Evolutionary conservation across 2,329 filamentous ascomycete genomes (phyloP).

Genomic region (Epicoccum nigrum): DNA sequence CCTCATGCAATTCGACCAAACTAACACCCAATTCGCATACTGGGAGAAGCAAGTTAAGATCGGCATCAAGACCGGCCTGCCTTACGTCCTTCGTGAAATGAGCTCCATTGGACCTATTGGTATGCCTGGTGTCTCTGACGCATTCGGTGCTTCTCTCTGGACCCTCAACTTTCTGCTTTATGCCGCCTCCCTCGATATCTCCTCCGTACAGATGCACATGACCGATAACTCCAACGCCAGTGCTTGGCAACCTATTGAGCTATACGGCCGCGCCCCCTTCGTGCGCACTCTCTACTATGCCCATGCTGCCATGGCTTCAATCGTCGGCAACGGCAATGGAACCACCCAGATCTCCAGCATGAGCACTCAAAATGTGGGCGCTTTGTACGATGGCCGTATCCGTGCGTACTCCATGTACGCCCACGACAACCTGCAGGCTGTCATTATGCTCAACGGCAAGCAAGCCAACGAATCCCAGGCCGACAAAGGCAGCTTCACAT

Average conservation of each 20-base stretch:
- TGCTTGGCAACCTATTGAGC: conserved; percentile 56
- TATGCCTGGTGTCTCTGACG: conserved; percentile 54
- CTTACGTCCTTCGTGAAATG: conserved; percentile 60
- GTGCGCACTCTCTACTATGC: conserved; percentile 60
- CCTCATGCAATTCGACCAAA: conserved; percentile 55
- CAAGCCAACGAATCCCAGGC: conserved; percentile 49
- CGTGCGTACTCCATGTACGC: conserved; percentile 56
- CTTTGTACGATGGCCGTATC: conserved; percentile 50
- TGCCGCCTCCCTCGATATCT: conserved; percentile 55
- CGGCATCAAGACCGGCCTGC: conserved; percentile 50
- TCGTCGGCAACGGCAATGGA: conserved; percentile 56
- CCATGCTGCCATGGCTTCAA: conserved; percentile 58
- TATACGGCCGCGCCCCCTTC: conserved; percentile 50
- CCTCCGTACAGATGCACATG: conserved; percentile 60
- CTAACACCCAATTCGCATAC: conserved; percentile 55
- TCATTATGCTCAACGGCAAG: conserved; percentile 56
- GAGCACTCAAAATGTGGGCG: conserved; percentile 37
- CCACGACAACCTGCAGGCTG: conserved; percentile 48
- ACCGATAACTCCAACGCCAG: conserved; percentile 59
- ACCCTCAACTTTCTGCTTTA: conserved; percentile 61
- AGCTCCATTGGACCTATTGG: conserved; percentile 58
- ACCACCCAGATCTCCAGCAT: conserved; percentile 53
- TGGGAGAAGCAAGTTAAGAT: conserved; percentile 55
- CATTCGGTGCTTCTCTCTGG: conserved; percentile 59
- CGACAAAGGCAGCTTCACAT: conserved; percentile 49